Percentiles rank a stretch among this genome's conserved stretches.
phyloP scores from a whole-genome alignment of 805 yeast genomes.

The Wickerhamomyces silvicola region DNA sequence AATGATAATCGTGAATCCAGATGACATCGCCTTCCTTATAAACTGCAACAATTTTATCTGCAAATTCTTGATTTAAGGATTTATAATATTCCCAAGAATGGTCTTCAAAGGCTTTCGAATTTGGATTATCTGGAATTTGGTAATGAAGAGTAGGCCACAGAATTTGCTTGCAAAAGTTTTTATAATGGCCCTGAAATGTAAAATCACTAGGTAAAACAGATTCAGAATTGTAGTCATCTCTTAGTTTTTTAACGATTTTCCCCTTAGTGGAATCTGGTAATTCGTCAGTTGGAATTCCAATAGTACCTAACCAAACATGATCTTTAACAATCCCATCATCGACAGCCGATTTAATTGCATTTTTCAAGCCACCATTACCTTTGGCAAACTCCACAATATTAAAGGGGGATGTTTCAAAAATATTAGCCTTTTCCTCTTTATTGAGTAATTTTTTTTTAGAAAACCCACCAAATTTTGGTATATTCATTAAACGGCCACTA shows the following conservation, averaged over 20 bases:
- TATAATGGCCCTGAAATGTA: slow-evolving; percentile 85
- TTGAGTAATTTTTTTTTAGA: slow-evolving; percentile 52
- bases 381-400: slow-evolving; percentile 56
- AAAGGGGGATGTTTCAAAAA: slow-evolving; percentile 60
- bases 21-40: slow-evolving; percentile 73
- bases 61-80: slow-evolving; percentile 68
- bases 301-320: slow-evolving; percentile 80
- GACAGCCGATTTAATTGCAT: slow-evolving; percentile 67
- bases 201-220: slow-evolving; percentile 72
- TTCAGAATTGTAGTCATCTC: slow-evolving; percentile 45
- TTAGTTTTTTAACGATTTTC: slow-evolving; percentile 44
- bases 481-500: slow-evolving; percentile 18
- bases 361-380: slow-evolving; percentile 85
- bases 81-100: slow-evolving; percentile 89
- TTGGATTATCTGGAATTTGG: slow-evolving; percentile 93
- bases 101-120: slow-evolving; percentile 89
- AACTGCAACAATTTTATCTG: slow-evolving; percentile 60
- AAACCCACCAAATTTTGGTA: slow-evolving; percentile 63
- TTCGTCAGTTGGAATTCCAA: slow-evolving; percentile 86
- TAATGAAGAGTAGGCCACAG: slow-evolving; percentile 94
- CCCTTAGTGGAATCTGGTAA: slow-evolving; percentile 51
- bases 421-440: slow-evolving; percentile 32
- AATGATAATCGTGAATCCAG: slow-evolving; percentile 94
- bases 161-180: slow-evolving; percentile 87
- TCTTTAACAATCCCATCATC: slow-evolving; percentile 30